Evolutionary conservation across 257 asterid genomes (phyloP).

Genomic region (Perilla frutescens): DNA sequence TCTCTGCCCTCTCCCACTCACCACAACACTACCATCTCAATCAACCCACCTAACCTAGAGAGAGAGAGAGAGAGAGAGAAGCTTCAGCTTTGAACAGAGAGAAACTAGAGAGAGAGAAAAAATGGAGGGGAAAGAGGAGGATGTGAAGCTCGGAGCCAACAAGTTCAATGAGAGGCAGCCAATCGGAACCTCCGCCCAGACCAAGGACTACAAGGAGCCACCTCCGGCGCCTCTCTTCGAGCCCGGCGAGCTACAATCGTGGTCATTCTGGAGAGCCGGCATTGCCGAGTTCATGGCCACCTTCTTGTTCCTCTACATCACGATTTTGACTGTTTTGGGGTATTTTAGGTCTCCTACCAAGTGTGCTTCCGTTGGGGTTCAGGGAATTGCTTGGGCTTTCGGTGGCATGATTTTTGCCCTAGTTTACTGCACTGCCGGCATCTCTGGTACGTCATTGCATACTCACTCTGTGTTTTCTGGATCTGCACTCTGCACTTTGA

Average conservation of each 20-base stretch:
- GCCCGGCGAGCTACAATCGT: conserved; percentile 71
- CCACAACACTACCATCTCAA: conserved; percentile 22
- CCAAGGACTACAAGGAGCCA: conserved; percentile 79
- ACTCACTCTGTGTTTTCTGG: background rate
- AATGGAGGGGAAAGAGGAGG: conserved; percentile 87
- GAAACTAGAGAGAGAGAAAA: conserved; percentile 31
- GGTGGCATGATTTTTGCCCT: conserved; percentile 94
- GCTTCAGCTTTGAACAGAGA: background rate
- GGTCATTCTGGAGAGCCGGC: conserved; percentile 92
- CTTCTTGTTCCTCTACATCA: conserved; percentile 73
- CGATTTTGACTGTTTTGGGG: conserved; percentile 78
- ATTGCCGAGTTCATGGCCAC: conserved; percentile 84
- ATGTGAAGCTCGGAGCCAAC: conserved; percentile 77
- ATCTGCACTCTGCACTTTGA: background rate
- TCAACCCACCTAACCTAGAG: background rate
- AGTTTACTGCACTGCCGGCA: conserved; percentile 85
- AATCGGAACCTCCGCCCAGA: conserved; percentile 79
- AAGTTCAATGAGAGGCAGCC: conserved; percentile 73
- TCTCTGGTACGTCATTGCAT: conserved; percentile 50
- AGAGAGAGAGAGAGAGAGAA: conserved; percentile 16
- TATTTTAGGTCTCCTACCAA: conserved; percentile 53
- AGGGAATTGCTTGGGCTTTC: conserved; percentile 86
- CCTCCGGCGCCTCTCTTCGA: conserved; percentile 80
- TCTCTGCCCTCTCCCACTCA: conserved; percentile 11
- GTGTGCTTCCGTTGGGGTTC: conserved; percentile 74